Evolutionary conservation across 441 rosid species (phyloP), one percentile per base, ranked within the genome.

Genomic region (Erysimum cheiri): DNA sequence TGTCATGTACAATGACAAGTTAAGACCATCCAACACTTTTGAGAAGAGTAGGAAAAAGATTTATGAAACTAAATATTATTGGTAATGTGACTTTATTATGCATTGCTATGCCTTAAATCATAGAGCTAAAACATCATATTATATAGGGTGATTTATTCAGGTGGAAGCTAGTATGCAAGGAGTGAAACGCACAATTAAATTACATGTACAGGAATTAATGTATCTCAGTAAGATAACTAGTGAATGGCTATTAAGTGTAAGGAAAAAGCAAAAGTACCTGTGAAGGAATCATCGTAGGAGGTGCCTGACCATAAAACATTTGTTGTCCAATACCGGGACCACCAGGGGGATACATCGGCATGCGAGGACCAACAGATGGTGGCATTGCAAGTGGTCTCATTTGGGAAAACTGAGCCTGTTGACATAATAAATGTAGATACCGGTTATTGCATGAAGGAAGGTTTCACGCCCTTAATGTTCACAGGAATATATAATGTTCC

Each of bases 381-480:
- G 87, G 74, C 86, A 90, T 84, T 48, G 81, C 76, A 61, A 81
- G 79, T 24, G 92, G 92, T 61, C 89, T 78, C 84, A 88, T 69
- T 77, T 88, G 96, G 52, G 96, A 82, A 78, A 90, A 88, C 31
- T 90, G 94, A 72, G 92, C 92, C 92, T 90, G 79, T 67, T 48
- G 6, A 58, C 19, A 46, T 59, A 28, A 62, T n/a, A 41, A 48
- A 48, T 35, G 10, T 11, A 64, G 22, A 69, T 39, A 26, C 33
- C 39, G 15, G 7, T 73, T 29, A 37, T 39, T 58, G 12, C n/a
- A 58, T 56, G n/a, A n/a, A n/a, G n/a, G 9, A 32, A 19, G 52
- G 7, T 31, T 58, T 49, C 47, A 39, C n/a, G 10, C 10, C 40
- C 41, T 39, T 19, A 39, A 22, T 15, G 10, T 70, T 49, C n/a